phyloP scores from a whole-genome alignment of 2,329 filamentous ascomycete genomes.

The Claviceps purpurea region DNA sequence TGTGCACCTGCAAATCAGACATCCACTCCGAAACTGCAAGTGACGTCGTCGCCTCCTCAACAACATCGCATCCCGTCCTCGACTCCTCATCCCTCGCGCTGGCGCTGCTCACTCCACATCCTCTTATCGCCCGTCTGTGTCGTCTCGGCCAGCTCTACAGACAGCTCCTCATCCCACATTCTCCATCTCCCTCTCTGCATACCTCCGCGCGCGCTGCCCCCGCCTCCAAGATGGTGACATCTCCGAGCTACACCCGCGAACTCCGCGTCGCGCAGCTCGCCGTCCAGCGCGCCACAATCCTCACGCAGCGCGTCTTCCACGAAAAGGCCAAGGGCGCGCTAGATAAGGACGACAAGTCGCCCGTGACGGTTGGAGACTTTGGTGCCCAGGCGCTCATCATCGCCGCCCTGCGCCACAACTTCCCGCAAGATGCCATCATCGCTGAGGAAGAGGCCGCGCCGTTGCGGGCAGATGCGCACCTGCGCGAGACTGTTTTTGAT shows the following conservation, averaged over 20 bases:
- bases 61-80: not conserved
- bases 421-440: conserved; percentile 82
- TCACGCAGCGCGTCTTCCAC: conserved; percentile 44
- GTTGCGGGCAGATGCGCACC: conserved; percentile 55
- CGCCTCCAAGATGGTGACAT: conserved; percentile 20
- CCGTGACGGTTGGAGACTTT: conserved; percentile 96
- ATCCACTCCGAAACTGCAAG: too few species aligned
- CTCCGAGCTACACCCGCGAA: conserved; percentile 55
- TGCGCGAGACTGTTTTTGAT: conserved; percentile 64
- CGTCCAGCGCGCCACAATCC: conserved; percentile 59
- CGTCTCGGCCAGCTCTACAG: not conserved
- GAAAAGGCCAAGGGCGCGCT: conserved; percentile 90
- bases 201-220: not conserved
- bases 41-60: too few species aligned
- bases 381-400: conserved; percentile 96
- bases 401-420: conserved; percentile 73
- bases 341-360: conserved; percentile 82
- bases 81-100: not conserved
- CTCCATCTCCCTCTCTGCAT: too few species aligned
- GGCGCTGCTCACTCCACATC: not conserved
- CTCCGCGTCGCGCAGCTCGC: conserved; percentile 74
- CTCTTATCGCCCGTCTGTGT: not conserved
- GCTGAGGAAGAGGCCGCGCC: conserved; percentile 86
- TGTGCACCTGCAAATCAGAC: too few species aligned
- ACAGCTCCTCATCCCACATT: not conserved